Base-by-base conservation (phyloP, 1,139 yeast genomes). In the Lodderomyces margitis region DNA sequence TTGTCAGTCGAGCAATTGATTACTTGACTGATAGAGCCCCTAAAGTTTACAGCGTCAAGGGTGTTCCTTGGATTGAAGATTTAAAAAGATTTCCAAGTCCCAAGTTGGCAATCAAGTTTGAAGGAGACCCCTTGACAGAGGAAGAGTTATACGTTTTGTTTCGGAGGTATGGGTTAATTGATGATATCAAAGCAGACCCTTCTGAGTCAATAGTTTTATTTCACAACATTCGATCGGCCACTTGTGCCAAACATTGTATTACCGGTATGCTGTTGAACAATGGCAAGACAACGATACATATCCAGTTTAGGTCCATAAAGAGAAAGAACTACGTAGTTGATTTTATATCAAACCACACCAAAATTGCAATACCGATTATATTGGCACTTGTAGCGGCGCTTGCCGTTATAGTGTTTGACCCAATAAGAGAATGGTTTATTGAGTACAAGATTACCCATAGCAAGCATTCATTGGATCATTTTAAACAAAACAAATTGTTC, bases 11-110 rank as follows among this genome's bases (percentile, higher is more conserved):
- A 24, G 30, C 53, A 1, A 24, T 45, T n/a, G 49, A 54, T 27
- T 39, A 43, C 8, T 4, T 64, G 1, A 50, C 56, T 42, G 50
- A 53, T 25, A 46, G 45, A 3, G 60, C 56, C 73, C 81, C 62
- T 59, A 64, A 47, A 55, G 85, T 68, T 42, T 84, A 72, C 54
- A 81, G 87, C 0, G 98, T 94, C 1, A 83, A 84, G 51, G 98
- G 98, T 45, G 74, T 80, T 0, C 98, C 98, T 0, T 92, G 98
- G 97, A 86, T 92, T 48, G 98, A 92, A 62, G 98, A 92, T 59
- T 70, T 92, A 57, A 76, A 86, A 51, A 68, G 97, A 49, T 76
- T 75, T 49, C 95, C 95, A 8, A 81, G 84, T 46, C 64, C 72
- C 10, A 70, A 73, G 17, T 62, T 92, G 27, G 74, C 77, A 43